phyloP scores from a whole-genome alignment of 2,329 filamentous ascomycete species.

The Xylariaceae sp. region DNA sequence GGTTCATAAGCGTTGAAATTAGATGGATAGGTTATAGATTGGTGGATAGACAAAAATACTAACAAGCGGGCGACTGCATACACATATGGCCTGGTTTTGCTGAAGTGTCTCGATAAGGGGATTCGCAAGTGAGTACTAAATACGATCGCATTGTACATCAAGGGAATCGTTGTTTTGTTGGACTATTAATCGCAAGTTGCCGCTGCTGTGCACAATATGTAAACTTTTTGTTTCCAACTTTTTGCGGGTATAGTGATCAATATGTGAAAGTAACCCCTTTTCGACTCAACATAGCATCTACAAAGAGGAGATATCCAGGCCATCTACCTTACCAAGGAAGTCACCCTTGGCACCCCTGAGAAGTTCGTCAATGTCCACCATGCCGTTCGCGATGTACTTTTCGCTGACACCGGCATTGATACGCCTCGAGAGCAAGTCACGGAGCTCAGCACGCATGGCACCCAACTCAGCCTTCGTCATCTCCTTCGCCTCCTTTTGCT shows the following conservation, averaged over 20 bases:
- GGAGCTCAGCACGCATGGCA: slow-evolving; percentile 65
- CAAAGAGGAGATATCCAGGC: slow-evolving; percentile 36
- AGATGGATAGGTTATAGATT: neutral
- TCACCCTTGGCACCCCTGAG: slow-evolving; percentile 58
- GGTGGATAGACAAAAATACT: neutral
- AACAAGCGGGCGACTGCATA: neutral
- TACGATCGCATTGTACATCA: neutral
- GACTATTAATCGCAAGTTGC: neutral
- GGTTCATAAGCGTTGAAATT: neutral
- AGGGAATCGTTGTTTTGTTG: too few relatives aligned
- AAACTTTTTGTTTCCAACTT: too few relatives aligned
- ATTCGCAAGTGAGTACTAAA: neutral
- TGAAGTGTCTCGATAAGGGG: neutral
- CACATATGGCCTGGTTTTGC: neutral
- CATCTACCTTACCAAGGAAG: slow-evolving; percentile 54
- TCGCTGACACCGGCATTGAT: slow-evolving; percentile 87
- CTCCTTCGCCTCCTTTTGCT: slow-evolving; percentile 63
- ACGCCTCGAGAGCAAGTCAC: slow-evolving; percentile 61
- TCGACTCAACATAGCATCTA: slow-evolving; percentile 14
- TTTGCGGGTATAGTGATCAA: too few relatives aligned
- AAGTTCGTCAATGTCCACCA: slow-evolving; percentile 76
- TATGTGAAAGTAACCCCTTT: too few relatives aligned
- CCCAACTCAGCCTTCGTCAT: slow-evolving; percentile 70
- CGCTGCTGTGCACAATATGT: neutral
- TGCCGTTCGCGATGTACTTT: slow-evolving; percentile 74